Base-by-base conservation (phyloP, 2,329 filamentous ascomycete genomes). In the Xylaria sp. region DNA sequence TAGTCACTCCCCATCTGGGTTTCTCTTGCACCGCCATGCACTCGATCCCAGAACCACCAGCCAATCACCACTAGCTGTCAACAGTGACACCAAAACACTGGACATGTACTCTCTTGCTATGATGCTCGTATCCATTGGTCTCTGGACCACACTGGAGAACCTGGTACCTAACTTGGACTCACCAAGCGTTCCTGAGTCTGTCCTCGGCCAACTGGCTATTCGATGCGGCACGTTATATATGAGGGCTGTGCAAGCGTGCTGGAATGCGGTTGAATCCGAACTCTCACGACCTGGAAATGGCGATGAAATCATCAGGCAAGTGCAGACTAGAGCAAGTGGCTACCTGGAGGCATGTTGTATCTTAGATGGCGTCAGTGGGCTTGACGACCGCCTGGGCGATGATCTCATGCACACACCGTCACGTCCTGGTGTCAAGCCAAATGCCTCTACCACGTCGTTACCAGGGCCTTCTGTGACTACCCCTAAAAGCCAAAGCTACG, bases 51-150 rank as follows among this genome's bases (percentile, higher is more conserved):
- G 84, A 13, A 84, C 82, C 3, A 84, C 83, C 0, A 76, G 81
- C 4, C 78, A 83, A 25, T 86, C 86, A 0, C 83, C 84, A 0
- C 76, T 87, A 10, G 74, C 79, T 4, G 81, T 81, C 48, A 84
- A 83, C 5, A 81, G 85, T 1, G 87, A 89, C 63, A 85, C 85
- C 46, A 86, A 88, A 45, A 84, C 87, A 0, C 80, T 89, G 36
- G 92, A 94, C 68, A 81, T 94, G 2, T 93, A 93, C 76, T 90
- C 91, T 7, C 82, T 95, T 1, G 91, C 91, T 20, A 87, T 93
- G 80, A 81, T 93, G 4, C 83, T 95, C 0, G 82, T 94, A 2
- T 92, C 92, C 7, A 88, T 94, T 61, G 92, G 92, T 7, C 80
- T 94, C 9, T 95, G 92, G 92, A 88, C 87, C 3, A 89, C 88